Base-by-base conservation (phyloP, 2,329 filamentous ascomycete species). In the Colletotrichum sp. region DNA sequence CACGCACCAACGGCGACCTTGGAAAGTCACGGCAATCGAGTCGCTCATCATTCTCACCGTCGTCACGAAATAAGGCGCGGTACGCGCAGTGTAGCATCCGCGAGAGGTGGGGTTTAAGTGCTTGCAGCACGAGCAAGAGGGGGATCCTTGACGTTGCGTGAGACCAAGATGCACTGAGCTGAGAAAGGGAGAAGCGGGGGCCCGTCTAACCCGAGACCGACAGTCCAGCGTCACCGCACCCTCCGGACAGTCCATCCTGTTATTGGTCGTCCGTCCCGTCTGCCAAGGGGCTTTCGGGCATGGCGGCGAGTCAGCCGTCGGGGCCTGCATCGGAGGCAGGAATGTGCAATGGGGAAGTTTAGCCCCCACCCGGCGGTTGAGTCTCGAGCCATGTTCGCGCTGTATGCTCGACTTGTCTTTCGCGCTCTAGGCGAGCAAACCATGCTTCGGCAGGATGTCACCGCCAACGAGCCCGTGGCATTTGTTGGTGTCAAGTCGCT, bases 251-350 rank as follows among this genome's bases (percentile, higher is more conserved):
- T 32, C 27, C n/a, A 28, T 22, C 66, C 58, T 27, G 58, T 32
- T 34, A 39, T 39, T 70, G 22, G 18, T 8, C 16, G 12, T 65
- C 61, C 58, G 48, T 56, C 15, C 58, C 66, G 48, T 34, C 36
- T 22, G 71, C 48, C 69, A 68, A 62, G 70, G n/a, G 9, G 56
- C 22, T 39, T 56, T 56, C 34, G 18, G 39, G 25, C 56, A 67
- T 56, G 68, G 69, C 34, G 28, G 62, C 72, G 69, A 68, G 70
- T 67, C 70, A 75, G 73, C 64, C 56, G 62, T 27, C 68, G 52
- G 71, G 30, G 30, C 65, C 39, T 48, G 32, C 27, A 58, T 48
- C 66, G 34, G 58, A 36, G 43, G 66, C 48, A 32, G 25, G 27
- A 34, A 25, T 48, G 34, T 48, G 32, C 27, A 28, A 55, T 32